phyloP scores from a whole-genome alignment of 495 filamentous ascomycete genomes.

The Penicillium steckii region DNA sequence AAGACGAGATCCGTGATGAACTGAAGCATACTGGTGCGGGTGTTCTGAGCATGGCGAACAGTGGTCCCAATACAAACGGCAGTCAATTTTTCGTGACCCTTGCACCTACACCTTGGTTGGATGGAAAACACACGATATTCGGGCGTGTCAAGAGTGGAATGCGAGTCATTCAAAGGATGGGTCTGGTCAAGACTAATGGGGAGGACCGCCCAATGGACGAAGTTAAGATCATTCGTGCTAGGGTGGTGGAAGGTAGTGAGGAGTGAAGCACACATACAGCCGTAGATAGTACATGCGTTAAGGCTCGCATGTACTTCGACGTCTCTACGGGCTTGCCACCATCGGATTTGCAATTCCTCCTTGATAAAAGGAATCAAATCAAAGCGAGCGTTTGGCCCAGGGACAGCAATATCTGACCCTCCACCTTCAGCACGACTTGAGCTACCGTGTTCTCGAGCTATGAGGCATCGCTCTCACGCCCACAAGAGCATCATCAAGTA shows the following conservation, averaged over 20 bases:
- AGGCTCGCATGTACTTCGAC: too few relatives aligned
- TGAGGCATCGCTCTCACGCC: background rate
- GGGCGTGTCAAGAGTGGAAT: conserved; percentile 87
- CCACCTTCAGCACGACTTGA: background rate
- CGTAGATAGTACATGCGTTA: too few relatives aligned
- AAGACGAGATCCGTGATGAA: conserved; percentile 76
- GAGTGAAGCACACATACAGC: conserved; percentile 25
- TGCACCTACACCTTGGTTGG: conserved; percentile 94
- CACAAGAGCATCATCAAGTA: background rate
- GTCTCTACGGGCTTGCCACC: background rate
- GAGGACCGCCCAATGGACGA: conserved; percentile 82
- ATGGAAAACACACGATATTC: conserved; percentile 98
- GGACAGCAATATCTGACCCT: background rate
- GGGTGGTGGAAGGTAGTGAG: conserved; percentile 57
- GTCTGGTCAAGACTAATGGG: conserved; percentile 77
- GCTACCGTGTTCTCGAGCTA: too few relatives aligned
- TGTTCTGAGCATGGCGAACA: conserved; percentile 93
- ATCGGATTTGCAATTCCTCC: too few relatives aligned
- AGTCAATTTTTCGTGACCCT: conserved; percentile 87
- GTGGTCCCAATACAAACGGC: conserved; percentile 91
- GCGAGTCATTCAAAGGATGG: conserved; percentile 82
- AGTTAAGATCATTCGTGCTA: conserved; percentile 75
- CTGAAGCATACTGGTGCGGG: conserved; percentile 95
- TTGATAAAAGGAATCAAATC: too few relatives aligned
- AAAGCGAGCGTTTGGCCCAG: too few relatives aligned